A percentile compares a stretch with the other conserved stretches of the same genome.
Evolutionary conservation across 768 basidiomycete species (phyloP).

Genomic region (Psilocybe cyanescens): DNA sequence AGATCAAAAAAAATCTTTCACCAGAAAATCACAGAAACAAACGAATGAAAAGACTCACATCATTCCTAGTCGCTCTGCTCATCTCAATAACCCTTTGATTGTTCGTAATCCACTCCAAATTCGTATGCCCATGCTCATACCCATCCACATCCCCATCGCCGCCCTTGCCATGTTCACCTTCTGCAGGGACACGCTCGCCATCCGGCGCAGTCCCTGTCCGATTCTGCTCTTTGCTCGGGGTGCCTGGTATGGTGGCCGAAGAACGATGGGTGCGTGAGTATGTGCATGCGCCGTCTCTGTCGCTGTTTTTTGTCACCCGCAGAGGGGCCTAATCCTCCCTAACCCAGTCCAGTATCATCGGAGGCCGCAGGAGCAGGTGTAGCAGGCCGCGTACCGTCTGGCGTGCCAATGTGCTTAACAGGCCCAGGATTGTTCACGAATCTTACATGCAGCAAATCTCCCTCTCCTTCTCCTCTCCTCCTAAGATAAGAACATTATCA

Average conservation of each 20-base stretch:
- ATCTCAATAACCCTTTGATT: slow-evolving; percentile 30
- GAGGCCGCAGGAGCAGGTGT: background rate
- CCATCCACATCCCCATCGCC: too few species aligned
- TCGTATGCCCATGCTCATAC: background rate
- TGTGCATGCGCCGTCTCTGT: background rate
- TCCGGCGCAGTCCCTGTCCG: slow-evolving; percentile 21
- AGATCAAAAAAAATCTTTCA: background rate
- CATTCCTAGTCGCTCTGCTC: slow-evolving; percentile 25
- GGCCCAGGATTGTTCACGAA: background rate
- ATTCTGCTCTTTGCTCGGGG: slow-evolving; percentile 1
- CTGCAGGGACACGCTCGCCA: slow-evolving; percentile 14
- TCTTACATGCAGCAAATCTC: background rate
- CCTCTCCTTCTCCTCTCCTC: background rate
- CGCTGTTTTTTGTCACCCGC: background rate
- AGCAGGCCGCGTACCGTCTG: background rate
- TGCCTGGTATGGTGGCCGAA: background rate
- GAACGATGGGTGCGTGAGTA: background rate
- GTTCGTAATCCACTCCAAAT: slow-evolving; percentile 31
- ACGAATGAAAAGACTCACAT: slow-evolving; percentile 18
- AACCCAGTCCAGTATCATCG: background rate
- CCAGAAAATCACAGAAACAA: slow-evolving; percentile 11
- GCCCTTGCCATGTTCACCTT: background rate
- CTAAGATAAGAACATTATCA: too few species aligned
- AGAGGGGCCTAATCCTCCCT: background rate
- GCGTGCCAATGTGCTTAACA: background rate